Conservation (phyloP, 1,284 basidiomycete genomes). For the Sanghuangporus weigelae region DNA sequence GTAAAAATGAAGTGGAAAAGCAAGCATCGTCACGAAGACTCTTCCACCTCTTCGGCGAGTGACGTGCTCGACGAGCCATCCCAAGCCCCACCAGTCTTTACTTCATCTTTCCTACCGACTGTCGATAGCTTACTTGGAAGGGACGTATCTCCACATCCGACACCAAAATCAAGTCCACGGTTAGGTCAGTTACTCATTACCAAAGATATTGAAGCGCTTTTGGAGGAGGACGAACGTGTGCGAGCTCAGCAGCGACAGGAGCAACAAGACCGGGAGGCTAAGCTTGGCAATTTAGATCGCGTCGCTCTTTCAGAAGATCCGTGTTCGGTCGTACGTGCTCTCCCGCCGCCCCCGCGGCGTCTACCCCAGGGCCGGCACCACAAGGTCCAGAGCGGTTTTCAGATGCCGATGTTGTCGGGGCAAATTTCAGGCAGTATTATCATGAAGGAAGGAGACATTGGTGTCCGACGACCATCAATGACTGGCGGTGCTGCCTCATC, state of each 20-base stretch:
- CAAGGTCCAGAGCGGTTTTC: not conserved
- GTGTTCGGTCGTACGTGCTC: constrained; percentile 12
- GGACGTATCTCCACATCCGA: not conserved
- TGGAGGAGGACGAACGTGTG: constrained; percentile 51
- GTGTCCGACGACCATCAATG: constrained; percentile 12
- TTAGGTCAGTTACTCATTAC: constrained; percentile 41
- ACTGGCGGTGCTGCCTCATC: constrained; percentile 2
- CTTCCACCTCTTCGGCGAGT: not conserved
- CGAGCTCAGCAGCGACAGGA: not conserved
- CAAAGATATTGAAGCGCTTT: constrained; percentile 53
- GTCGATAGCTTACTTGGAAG: not conserved
- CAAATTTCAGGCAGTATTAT: not conserved
- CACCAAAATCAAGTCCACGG: not conserved
- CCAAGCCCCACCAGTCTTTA: not conserved
- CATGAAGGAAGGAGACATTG: not conserved
- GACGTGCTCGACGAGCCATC: not conserved
- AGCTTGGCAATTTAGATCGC: not conserved
- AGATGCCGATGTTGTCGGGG: not conserved
- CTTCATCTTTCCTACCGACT: not conserved
- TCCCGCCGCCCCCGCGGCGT: constrained; percentile 37
- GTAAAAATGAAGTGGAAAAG: constrained; percentile 9
- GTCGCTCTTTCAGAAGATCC: not conserved
- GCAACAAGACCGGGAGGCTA: not conserved
- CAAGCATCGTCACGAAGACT: constrained; percentile 5
- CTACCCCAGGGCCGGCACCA: not conserved